Base-by-base conservation (phyloP, 768 basidiomycete genomes). In the Clitopilus hobsonii region DNA sequence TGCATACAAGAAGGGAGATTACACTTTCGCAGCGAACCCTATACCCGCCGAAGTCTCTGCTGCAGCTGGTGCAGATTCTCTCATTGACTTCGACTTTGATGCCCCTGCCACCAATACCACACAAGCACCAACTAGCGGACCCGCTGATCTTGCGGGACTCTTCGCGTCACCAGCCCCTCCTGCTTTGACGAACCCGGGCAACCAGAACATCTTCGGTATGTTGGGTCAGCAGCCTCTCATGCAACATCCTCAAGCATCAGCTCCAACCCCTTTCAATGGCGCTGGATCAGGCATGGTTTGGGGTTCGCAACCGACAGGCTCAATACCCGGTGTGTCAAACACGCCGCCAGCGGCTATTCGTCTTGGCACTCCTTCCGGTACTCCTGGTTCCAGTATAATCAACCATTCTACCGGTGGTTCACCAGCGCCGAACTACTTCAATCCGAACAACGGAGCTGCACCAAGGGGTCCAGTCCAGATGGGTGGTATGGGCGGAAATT, bases 1-100 rank as follows among this genome's bases (percentile, higher is more conserved):
- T 56, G 87, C 93, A 0, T 98, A 89, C 80, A 93, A 93, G 71
- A 85, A 82, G 55, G 97, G 97, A 51, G 94, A 99, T 71, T 95
- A 84, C 65, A 73, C 75, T 1, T 79, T 76, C 16, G 84, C 85
- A 6, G 72, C 83, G 22, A 84, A 85, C 55, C 86, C 87, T 5
- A 82, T 90, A 56, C 91, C 89, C 3, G 65, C 76, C 3, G 83
- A 88, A 62, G 70, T 83, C 24, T 72, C 75, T 47, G 69, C 67
- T n/a, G 63, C 62, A 32, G 64, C 68, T 27, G 64, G 72, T 28
- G 52, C 64, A 2, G 57, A 67, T 20, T 89, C 89, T 1, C 76
- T 93, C 53, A 92, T 93, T 63, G 90, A 92, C 69, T 77, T 94
- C 58, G 88, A 92, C 61, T 45, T 45, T 45, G 89, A 91, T 36